Base-by-base conservation (phyloP, 2,329 filamentous ascomycete species). In the Hymenoscyphus fraxineus region DNA sequence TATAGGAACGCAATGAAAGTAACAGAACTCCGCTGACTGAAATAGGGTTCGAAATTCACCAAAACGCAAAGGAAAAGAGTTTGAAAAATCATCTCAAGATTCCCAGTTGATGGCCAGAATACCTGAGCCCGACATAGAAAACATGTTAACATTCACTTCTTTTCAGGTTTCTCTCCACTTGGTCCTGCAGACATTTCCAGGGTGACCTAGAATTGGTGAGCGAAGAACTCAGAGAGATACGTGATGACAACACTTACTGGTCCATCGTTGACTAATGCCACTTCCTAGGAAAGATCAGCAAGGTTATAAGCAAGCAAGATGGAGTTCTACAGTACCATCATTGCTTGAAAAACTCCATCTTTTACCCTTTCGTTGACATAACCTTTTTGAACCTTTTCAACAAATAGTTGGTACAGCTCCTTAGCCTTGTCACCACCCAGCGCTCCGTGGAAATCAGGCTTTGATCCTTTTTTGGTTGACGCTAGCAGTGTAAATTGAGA, bases 401-500 rank as follows among this genome's bases (percentile, higher is more conserved):
- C 86, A 79, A 99, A 98, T 74, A 89, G 83, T 63, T 93, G 86
- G 75, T 98, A 99, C 6, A 98, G 82, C 66, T 84, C 84, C 72
- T 87, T 91, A 31, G 94, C 95, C 64, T 93, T 87, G 12, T 91
- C 86, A 3, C 89, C 88, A 58, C 86, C 86, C 66, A 94, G 88
- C 6, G 95, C 93, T 13, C 90, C 91, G 76, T 97, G 94, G 73
- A 99, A 99, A 76, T 96, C 91, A 40, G 95, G 96, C 77, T 96
- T 98, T 75, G 88, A 93, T 67, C 94, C 94, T 78, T 98, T 98
- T 75, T 93, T 96, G n/a, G 93, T 93, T 57, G 89, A 90, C 58
- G 93, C 96, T 59, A 96, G 84, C 10, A 99, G 85, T 2, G 95
- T 99, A 75, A 99, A 99, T 78, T 99, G 95, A 15, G 95, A 98